phyloP scores from a whole-genome alignment of 73 alveolate genomes.

The Effrenium voratum region DNA sequence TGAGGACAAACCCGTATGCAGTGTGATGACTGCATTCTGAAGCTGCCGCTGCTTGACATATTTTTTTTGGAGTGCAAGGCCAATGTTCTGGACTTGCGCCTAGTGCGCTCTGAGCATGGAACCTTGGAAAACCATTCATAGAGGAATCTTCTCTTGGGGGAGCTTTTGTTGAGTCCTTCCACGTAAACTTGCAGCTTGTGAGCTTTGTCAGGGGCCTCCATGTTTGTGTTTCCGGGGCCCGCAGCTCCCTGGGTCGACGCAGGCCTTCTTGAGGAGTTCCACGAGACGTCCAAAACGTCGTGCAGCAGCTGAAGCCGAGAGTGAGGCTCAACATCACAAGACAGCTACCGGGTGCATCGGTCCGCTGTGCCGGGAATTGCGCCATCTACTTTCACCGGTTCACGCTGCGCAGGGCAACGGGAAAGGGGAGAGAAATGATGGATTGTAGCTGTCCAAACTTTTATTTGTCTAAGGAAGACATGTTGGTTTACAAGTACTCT shows the following conservation, averaged over 20 bases:
- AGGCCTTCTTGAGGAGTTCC: slow-evolving; percentile 54
- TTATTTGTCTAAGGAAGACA: not conserved
- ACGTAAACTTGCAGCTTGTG: not conserved
- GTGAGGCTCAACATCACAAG: no score
- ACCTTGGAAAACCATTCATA: not conserved
- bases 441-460: not conserved
- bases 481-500: not conserved
- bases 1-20: no score
- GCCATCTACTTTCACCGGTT: no score
- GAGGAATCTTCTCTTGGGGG: not conserved
- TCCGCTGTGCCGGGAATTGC: no score
- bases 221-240: not conserved
- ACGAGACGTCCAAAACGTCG: slow-evolving; percentile 79
- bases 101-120: not conserved
- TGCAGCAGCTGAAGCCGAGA: slow-evolving; percentile 81
- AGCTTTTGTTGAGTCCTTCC: no score
- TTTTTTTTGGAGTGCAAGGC: not conserved
- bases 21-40: not conserved
- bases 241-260: not conserved
- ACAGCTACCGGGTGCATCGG: no score
- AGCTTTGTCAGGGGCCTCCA: not conserved
- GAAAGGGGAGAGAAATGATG: no score
- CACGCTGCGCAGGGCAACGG: no score
- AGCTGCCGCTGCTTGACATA: not conserved
- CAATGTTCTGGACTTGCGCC: not conserved